Evolutionary conservation across 2,329 filamentous ascomycete species (phyloP).

Genomic region (Calycina herbarum): DNA sequence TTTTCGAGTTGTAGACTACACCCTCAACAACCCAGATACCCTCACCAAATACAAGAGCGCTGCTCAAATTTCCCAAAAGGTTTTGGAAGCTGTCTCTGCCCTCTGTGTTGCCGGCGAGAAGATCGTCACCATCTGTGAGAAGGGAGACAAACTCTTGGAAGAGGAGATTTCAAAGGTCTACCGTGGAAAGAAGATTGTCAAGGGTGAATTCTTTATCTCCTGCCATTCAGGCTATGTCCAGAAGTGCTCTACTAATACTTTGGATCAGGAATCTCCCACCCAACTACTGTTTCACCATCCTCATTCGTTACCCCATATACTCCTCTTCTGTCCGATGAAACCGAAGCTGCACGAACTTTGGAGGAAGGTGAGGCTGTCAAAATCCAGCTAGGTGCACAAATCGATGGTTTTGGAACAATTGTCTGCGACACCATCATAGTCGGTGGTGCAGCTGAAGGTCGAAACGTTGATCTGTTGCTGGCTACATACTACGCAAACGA

Average conservation of each 20-base stretch:
- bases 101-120: slow-evolving; percentile 81
- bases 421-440: slow-evolving; percentile 91
- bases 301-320: slow-evolving; percentile 97
- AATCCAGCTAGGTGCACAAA: slow-evolving; percentile 98
- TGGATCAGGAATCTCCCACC: slow-evolving; percentile 76
- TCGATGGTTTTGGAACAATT: slow-evolving; percentile 94
- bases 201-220: slow-evolving; percentile 58
- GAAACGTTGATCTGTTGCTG: slow-evolving; percentile 81
- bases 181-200: slow-evolving; percentile 95
- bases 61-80: slow-evolving; percentile 91
- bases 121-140: slow-evolving; percentile 91
- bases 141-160: slow-evolving; percentile 91
- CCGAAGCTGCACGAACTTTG: slow-evolving; percentile 77
- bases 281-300: slow-evolving; percentile 90
- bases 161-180: slow-evolving; percentile 95
- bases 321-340: slow-evolving; percentile 80
- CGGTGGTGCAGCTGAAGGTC: slow-evolving; percentile 62
- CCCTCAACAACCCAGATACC: slow-evolving; percentile 87
- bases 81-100: slow-evolving; percentile 78
- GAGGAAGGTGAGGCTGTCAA: slow-evolving; percentile 88
- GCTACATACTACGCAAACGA: slow-evolving; percentile 96
- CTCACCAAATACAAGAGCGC: slow-evolving; percentile 99
- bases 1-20: slow-evolving; percentile 63
- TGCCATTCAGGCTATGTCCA: not conserved
- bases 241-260: not conserved